Evolutionary conservation across 1,284 basidiomycete species (phyloP).

Genomic region (Rhodotorula sp.): DNA sequence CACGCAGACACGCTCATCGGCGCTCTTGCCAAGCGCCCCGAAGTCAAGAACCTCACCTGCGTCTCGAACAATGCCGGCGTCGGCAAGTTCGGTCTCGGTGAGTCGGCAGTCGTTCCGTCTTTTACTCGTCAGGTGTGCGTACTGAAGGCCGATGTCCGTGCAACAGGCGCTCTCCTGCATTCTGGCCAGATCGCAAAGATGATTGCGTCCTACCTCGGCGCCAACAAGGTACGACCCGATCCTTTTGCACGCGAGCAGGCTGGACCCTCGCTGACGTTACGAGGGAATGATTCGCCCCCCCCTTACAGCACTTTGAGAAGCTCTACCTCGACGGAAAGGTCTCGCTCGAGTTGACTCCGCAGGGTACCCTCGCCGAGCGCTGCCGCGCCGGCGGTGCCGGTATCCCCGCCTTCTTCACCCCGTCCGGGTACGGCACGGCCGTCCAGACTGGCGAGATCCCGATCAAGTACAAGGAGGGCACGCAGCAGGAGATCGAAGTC

Average conservation of each 20-base stretch:
- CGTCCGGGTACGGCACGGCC: conserved; percentile 64
- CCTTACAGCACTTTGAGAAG: conserved; percentile 50
- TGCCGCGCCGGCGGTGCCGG: conserved; percentile 89
- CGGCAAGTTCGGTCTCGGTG: conserved; percentile 73
- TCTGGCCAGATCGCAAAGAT: conserved; percentile 76
- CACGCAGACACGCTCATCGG: conserved; percentile 71
- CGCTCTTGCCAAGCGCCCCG: conserved; percentile 71
- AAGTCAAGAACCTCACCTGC: conserved; percentile 70
- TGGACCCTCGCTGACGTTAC: neutral
- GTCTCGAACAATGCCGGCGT: conserved; percentile 89
- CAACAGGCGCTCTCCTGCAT: conserved; percentile 69
- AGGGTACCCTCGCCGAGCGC: conserved; percentile 85
- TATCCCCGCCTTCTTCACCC: conserved; percentile 93
- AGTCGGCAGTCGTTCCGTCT: conserved; percentile 38
- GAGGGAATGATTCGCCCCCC: no score
- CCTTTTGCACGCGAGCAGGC: no score
- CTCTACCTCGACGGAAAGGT: conserved; percentile 78
- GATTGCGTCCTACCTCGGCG: conserved; percentile 55
- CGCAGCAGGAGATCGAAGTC: conserved; percentile 48
- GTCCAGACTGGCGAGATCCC: conserved; percentile 52
- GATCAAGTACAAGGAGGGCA: conserved; percentile 55
- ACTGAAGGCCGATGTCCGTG: neutral
- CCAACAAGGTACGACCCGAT: conserved; percentile 41
- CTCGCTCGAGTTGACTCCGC: conserved; percentile 81
- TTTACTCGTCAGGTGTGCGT: no score